Evolutionary conservation across 768 basidiomycete species (phyloP), one percentile per base, ranked within the genome.

Genomic region (Cystofilobasidium bisporidii): DNA sequence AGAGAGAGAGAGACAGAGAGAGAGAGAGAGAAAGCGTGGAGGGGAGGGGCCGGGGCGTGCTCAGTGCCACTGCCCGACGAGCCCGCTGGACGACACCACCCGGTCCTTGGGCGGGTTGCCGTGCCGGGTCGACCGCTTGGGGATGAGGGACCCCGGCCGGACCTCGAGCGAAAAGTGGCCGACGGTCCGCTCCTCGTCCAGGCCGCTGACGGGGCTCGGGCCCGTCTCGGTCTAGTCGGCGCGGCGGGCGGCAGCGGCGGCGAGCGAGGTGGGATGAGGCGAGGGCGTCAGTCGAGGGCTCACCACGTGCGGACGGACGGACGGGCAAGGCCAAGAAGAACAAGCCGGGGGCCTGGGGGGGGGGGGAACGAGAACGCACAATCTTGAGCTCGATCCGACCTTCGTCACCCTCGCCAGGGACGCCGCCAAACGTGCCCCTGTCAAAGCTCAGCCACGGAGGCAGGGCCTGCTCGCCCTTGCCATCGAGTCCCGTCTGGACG

Each of bases 141-240:
- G 26, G 5, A 28, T 32, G 3, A 15, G 53, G 15, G 53, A 6
- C 15, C 14, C 9, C 30, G 53, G 53, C 53, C 53, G 53, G 30
- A 56, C 53, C 53, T 56, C 53, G 53, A 56, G 53, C 53, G 53
- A 32, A 22, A 56, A 56, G 53, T 56, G 53, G 53, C 53, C 53
- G 30, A 56, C 30, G 53, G 30, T 56, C 28, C 53, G 53, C 53
- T 56, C 53, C 53, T 56, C 53, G 53, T 32, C 14, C 53, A 56
- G 4, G 53, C 28, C 53, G 28, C 28, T 56, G 9, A 32, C 53
- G 28, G 30, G 18, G 28, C 18, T 22, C 20, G 53, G 53, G 18
- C 53, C 53, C 6, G 53, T 56, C 28, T 56, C 53, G 53, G 53
- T 56, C 53, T 56, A n/a, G n/a, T n/a, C n/a, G n/a, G 28, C 17